Base-by-base conservation (phyloP, 352 stramenopile genomes). In the Phytophthora sansomeana region DNA sequence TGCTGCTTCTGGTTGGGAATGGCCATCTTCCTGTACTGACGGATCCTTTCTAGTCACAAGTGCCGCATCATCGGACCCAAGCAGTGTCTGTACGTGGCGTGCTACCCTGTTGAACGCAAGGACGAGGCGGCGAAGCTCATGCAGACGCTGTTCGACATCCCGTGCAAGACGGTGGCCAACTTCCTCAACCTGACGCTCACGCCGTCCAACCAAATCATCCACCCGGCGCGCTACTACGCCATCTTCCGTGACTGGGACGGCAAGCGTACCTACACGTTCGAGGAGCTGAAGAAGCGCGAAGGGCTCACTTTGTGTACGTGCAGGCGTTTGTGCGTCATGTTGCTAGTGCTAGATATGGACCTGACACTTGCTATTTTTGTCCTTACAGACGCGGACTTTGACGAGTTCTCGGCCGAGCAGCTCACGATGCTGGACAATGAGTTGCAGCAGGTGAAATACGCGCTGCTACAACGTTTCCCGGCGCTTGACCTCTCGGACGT, bases 211-310 rank as follows among this genome's bases (percentile, higher is more conserved):
- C 92, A 98, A 76, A 97, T 98, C 74, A 96, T 98, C 72, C 92
- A 98, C 67, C 92, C 92, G 47, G 91, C 90, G 48, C 86, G 92
- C 42, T 98, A 98, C 84, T 97, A 93, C 74, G 89, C 85, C 24
- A 97, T 98, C 58, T 98, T 98, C 75, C 85, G 89, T 47, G 92
- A 98, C 78, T 97, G 89, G 90, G 91, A 98, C 65, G 92, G 91
- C 72, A 84, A 92, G 72, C 83, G 82, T 58, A 97, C 83, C 21
- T 98, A 98, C 74, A 81, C 85, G 11, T 69, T 74, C 56, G 76
- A 81, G 19, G 89, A 98, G 69, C 85, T 98, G n/a, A 81, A 87
- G 62, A 83, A 92, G 74, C 85, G 91, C 41, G 76, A 89, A n/a
- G 91, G 85, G 16, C 74, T 98, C 36, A 97, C 91, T 28, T 77